phyloP scores from a whole-genome alignment of 2,329 filamentous ascomycete genomes.

The Teratosphaeria destructans region DNA sequence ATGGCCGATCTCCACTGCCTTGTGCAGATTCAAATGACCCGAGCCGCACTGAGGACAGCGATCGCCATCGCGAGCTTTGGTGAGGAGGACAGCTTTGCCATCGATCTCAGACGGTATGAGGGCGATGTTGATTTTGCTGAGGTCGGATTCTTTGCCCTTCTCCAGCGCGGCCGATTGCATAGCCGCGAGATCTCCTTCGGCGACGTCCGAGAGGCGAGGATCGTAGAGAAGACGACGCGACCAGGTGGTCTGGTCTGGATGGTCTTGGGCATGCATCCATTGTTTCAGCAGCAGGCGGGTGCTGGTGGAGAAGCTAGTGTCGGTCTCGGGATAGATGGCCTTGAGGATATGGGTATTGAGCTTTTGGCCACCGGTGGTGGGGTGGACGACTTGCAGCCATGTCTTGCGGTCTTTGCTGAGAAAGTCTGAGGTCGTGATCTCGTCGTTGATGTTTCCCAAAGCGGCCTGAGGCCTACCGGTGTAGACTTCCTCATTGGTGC shows the following conservation, averaged over 20 bases:
- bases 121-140: neutral
- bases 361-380: constrained; percentile 18
- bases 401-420: constrained; percentile 58
- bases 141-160: neutral
- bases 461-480: neutral
- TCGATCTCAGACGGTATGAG: constrained; percentile 1
- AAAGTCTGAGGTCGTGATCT: neutral
- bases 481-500: constrained; percentile 76
- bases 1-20: constrained; percentile 82
- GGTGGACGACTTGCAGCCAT: constrained; percentile 54
- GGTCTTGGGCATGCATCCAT: neutral
- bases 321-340: constrained; percentile 53
- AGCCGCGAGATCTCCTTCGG: neutral
- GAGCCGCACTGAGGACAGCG: constrained; percentile 57
- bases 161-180: neutral
- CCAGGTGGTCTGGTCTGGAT: neutral
- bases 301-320: constrained; percentile 34
- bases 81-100: constrained; percentile 46
- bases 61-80: constrained; percentile 58
- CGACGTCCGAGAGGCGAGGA: neutral
- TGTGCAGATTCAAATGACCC: constrained; percentile 54
- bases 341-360: constrained; percentile 58
- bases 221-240: neutral
- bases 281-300: neutral
- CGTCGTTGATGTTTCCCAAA: neutral